These are phyloP conservation scores for Lentinula edodes DNA, from an alignment of 768 basidiomycete species.

Conservation along the genomic window DNA sequence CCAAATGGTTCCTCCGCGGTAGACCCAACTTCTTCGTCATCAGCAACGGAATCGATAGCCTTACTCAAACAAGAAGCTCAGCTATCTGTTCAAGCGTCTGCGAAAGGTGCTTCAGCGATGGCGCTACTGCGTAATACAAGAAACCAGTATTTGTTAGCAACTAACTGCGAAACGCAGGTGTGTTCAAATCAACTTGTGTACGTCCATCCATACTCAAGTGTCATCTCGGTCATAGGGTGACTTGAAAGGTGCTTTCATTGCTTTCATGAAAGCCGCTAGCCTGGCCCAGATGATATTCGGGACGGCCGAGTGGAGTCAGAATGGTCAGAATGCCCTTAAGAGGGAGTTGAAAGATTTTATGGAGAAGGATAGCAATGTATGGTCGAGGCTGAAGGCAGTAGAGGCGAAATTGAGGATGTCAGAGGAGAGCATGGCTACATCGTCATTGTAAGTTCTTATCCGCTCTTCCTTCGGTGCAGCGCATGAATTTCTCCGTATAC, in stretches of 20 bases:
- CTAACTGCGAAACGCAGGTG: conserved; percentile 26
- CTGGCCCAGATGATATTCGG: conserved; percentile 56
- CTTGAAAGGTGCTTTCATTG: conserved; percentile 52
- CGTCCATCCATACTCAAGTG: not conserved
- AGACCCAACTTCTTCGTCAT: not conserved
- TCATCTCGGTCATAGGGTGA: conserved; percentile 38
- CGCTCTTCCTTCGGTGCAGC: not conserved
- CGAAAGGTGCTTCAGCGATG: conserved; percentile 53
- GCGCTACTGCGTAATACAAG: conserved; percentile 61
- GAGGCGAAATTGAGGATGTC: conserved; percentile 43
- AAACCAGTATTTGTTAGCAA: conserved; percentile 42
- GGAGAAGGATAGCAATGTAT: conserved; percentile 37
- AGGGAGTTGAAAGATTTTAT: conserved; percentile 63
- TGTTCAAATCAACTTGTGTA: conserved; percentile 26
- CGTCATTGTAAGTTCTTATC: not conserved
- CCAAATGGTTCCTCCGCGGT: not conserved
- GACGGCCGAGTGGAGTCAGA: conserved; percentile 41
- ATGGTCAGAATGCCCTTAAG: conserved; percentile 47
- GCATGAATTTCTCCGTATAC: not conserved
- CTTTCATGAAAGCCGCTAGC: conserved; percentile 56
- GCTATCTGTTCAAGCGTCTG: conserved; percentile 36
- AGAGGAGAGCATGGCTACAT: conserved; percentile 29
- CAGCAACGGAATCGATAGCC: not conserved
- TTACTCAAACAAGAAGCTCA: not conserved
- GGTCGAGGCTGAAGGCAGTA: conserved; percentile 28